phyloP scores from a whole-genome alignment of 371 early-diverging fungal species.

The Syncephalastrum monosporum region DNA sequence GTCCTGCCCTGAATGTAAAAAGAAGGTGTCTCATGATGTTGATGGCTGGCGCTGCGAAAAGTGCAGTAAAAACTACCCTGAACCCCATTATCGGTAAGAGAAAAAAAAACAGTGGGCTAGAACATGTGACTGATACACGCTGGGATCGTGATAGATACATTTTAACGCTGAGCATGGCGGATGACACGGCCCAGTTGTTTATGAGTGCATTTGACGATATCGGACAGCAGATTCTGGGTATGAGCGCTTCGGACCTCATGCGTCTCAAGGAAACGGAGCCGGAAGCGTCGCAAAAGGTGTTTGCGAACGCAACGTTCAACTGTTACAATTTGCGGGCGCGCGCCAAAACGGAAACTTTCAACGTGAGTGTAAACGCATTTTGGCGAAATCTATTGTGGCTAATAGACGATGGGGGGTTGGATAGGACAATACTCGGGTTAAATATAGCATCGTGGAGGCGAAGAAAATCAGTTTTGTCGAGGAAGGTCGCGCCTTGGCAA shows the following conservation, averaged over 20 bases:
- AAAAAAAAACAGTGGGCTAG: background rate
- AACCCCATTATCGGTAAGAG: constrained; percentile 69
- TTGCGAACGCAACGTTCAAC: constrained; percentile 65
- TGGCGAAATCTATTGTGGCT: constrained; percentile 1
- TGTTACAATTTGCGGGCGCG: constrained; percentile 70
- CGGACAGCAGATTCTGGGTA: constrained; percentile 69
- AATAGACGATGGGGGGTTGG: constrained; percentile 2
- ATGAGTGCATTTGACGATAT: constrained; percentile 85
- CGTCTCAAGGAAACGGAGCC: constrained; percentile 47
- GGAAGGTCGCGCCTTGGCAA: constrained; percentile 28
- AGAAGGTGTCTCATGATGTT: constrained; percentile 76
- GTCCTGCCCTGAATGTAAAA: constrained; percentile 90
- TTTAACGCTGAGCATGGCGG: constrained; percentile 67
- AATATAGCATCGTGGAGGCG: constrained; percentile 47
- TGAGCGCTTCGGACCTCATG: constrained; percentile 69
- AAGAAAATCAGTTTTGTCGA: constrained; percentile 61
- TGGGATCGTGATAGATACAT: constrained; percentile 62
- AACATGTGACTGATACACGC: background rate
- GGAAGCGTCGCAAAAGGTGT: constrained; percentile 31
- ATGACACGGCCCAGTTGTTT: constrained; percentile 83
- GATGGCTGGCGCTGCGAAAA: constrained; percentile 93
- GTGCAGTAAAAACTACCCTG: constrained; percentile 67
- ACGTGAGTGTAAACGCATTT: constrained; percentile 49
- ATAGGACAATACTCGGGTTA: constrained; percentile 62
- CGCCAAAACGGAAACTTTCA: constrained; percentile 82